These are phyloP conservation scores for Cantharellus cinnabarinus DNA, from an alignment of 768 basidiomycete genomes.

Conservation along the genomic window DNA sequence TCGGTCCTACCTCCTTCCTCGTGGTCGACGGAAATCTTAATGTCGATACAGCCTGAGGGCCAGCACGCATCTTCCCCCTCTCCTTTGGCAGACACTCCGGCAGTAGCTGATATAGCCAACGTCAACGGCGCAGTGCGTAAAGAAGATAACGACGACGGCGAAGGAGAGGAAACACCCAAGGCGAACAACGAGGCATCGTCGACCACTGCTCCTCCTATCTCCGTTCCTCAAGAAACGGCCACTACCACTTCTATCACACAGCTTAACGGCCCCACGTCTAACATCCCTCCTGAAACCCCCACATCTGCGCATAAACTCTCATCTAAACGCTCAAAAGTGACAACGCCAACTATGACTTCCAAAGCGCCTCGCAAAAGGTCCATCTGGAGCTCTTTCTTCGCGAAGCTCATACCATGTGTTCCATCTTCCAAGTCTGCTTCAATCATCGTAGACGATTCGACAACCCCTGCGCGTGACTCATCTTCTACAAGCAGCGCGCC, in stretches of 20 bases:
- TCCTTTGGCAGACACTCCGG: neutral
- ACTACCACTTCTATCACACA: neutral
- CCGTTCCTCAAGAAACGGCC: neutral
- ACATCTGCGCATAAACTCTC: too few species aligned
- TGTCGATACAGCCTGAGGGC: neutral
- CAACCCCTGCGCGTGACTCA: neutral
- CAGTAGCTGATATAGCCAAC: neutral
- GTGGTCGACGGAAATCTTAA: too few species aligned
- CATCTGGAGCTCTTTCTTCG: neutral
- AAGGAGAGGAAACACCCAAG: neutral
- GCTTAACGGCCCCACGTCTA: neutral
- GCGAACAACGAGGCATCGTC: neutral
- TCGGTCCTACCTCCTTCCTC: too few species aligned
- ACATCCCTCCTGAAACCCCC: neutral
- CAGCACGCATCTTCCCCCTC: neutral
- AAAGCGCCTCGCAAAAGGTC: neutral
- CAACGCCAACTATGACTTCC: too few species aligned
- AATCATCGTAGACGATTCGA: neutral
- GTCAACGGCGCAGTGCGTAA: neutral
- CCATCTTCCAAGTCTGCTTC: neutral
- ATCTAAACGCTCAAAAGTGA: too few species aligned
- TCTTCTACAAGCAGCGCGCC: neutral
- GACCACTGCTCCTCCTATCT: neutral
- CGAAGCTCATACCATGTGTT: neutral
- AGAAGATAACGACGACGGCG: neutral